Evolutionary conservation across 179 eudicot genomes (phyloP).

Genomic region (Silene noctiflora): DNA sequence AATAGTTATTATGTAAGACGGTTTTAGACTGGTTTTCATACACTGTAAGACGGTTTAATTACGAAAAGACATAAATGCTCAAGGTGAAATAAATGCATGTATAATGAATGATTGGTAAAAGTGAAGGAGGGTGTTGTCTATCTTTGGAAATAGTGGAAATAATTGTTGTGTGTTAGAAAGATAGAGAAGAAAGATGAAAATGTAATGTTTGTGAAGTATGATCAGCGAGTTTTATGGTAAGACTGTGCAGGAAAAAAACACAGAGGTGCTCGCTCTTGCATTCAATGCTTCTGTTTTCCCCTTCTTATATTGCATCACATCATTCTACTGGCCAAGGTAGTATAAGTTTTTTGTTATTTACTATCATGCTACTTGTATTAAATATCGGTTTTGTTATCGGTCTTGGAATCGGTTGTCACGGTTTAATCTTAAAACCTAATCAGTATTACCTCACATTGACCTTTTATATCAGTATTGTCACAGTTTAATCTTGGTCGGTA

Average conservation of each 20-base stretch:
- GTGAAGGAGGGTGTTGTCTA: conserved; percentile 16
- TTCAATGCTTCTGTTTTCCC: conserved; percentile 29
- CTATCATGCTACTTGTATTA: background rate
- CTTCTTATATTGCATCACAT: conserved; percentile 18
- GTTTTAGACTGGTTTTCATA: background rate
- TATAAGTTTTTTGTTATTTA: background rate
- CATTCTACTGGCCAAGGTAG: conserved; percentile 21
- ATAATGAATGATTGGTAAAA: conserved; percentile 22
- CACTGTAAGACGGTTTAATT: too few relatives aligned
- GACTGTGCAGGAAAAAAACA: conserved; percentile 12
- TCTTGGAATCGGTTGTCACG: background rate
- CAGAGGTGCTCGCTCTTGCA: conserved; percentile 22
- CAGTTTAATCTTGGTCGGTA: too few relatives aligned
- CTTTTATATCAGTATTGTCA: too few relatives aligned
- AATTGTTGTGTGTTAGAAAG: background rate
- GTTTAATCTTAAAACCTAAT: background rate
- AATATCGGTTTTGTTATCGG: background rate
- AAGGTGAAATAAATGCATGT: conserved; percentile 25
- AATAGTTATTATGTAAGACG: background rate
- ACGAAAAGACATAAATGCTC: conserved; percentile 24
- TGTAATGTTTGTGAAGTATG: background rate
- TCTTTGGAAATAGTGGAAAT: conserved; percentile 29
- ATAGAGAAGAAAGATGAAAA: background rate
- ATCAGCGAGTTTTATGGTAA: conserved; percentile 12
- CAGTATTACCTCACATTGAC: background rate